A percentile compares a stretch with the other conserved stretches of the same genome.
phyloP scores from a whole-genome alignment of 2,329 filamentous ascomycete species.

The Teratosphaeriaceae sp. region DNA sequence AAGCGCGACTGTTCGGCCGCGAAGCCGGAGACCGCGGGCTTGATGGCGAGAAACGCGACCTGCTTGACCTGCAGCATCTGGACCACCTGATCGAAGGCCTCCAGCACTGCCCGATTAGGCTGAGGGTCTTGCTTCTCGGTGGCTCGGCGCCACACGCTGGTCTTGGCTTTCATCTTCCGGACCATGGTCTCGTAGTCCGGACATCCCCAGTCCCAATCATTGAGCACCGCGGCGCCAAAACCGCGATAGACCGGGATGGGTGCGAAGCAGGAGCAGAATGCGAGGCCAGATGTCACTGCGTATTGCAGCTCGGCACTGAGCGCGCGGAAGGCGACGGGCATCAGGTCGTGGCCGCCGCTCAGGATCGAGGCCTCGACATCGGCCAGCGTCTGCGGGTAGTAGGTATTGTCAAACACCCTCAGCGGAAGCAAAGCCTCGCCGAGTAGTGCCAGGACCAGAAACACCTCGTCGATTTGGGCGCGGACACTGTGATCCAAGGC shows the following conservation, averaged over 20 bases:
- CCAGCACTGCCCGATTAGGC: constrained; percentile 10
- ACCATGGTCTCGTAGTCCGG: constrained; percentile 7
- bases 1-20: constrained; percentile 5
- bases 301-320: constrained; percentile 12
- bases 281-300: constrained; percentile 10
- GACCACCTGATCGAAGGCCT: constrained; percentile 11
- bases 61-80: constrained; percentile 14
- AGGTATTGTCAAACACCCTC: constrained; percentile 10
- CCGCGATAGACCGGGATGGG: constrained; percentile 16
- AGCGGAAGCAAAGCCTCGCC: constrained; percentile 12
- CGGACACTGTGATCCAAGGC: not conserved
- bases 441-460: constrained; percentile 13
- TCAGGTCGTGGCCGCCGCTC: constrained; percentile 6
- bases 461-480: constrained; percentile 13
- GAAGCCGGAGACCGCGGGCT: constrained; percentile 10
- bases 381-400: constrained; percentile 9
- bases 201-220: constrained; percentile 16
- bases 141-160: constrained; percentile 3
- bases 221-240: constrained; percentile 14
- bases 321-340: constrained; percentile 10
- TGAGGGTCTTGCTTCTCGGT: constrained; percentile 12
- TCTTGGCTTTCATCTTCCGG: constrained; percentile 12
- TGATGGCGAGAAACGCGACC: constrained; percentile 8
- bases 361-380: constrained; percentile 11
- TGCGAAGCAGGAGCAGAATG: constrained; percentile 13